A percentile compares a stretch with the other conserved stretches of the same genome.
Conservation (phyloP, 148 eudicot species). For the Cornus controversa region DNA sequence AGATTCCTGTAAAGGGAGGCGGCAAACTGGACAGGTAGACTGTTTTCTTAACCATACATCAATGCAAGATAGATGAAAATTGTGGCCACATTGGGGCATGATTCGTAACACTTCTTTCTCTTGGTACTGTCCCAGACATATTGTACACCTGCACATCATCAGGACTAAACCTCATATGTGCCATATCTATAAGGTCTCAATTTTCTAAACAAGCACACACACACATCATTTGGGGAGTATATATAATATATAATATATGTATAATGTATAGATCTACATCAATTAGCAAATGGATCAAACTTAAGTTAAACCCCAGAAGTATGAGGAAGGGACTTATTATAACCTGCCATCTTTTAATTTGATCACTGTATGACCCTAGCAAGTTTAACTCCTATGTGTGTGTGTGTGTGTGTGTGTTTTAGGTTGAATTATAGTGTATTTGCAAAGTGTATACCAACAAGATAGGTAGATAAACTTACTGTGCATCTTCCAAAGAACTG, state of each 20-base stretch:
- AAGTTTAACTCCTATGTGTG: too few relatives aligned
- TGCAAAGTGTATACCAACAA: neutral
- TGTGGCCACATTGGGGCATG: slow-evolving; percentile 74
- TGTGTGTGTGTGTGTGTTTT: too few relatives aligned
- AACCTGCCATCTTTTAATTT: too few relatives aligned
- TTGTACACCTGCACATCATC: slow-evolving; percentile 51
- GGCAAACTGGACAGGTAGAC: slow-evolving; percentile 75
- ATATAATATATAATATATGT: too few relatives aligned
- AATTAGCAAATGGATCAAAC: too few relatives aligned
- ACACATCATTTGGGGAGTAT: too few relatives aligned
- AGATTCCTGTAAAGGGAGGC: slow-evolving; percentile 50
- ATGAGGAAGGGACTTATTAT: too few relatives aligned
- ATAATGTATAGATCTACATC: too few relatives aligned
- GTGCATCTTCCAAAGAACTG: slow-evolving; percentile 49
- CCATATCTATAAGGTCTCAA: neutral
- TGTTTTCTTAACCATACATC: slow-evolving; percentile 68
- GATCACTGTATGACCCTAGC: too few relatives aligned
- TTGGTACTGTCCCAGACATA: slow-evolving; percentile 72
- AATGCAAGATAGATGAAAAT: slow-evolving; percentile 65
- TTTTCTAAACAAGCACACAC: neutral
- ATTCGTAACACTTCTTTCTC: slow-evolving; percentile 67
- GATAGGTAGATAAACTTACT: slow-evolving; percentile 37
- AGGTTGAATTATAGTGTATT: neutral
- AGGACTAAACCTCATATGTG: neutral
- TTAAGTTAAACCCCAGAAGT: too few relatives aligned